phyloP scores from a whole-genome alignment of 2,329 filamentous ascomycete genomes.

The Fusarium veterinarium region DNA sequence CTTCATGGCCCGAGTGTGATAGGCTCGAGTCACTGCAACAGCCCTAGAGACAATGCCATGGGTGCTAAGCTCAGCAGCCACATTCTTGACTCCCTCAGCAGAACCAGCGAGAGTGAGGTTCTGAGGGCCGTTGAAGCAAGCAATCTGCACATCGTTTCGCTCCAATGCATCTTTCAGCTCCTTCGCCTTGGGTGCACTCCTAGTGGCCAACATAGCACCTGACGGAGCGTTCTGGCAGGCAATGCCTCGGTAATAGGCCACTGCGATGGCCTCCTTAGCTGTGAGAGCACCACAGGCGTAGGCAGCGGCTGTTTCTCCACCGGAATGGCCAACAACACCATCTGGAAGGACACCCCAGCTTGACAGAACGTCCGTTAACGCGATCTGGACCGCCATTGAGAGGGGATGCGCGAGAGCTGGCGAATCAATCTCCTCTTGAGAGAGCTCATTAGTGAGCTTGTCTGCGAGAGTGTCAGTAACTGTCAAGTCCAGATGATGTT shows the following conservation, averaged over 20 bases:
- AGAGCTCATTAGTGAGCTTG: constrained; percentile 30
- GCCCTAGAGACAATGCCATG: constrained; percentile 33
- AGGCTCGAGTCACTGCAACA: constrained; percentile 37
- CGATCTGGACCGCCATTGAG: constrained; percentile 36
- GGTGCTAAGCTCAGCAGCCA: constrained; percentile 25
- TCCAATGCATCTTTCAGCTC: constrained; percentile 32
- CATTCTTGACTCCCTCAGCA: constrained; percentile 31
- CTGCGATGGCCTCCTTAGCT: constrained; percentile 34
- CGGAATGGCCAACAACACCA: constrained; percentile 38
- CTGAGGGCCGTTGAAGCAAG: constrained; percentile 40
- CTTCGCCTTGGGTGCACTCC: constrained; percentile 32
- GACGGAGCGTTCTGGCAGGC: constrained; percentile 37
- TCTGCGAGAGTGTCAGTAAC: constrained; percentile 22
- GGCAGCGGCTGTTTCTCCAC: constrained; percentile 39
- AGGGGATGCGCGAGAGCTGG: constrained; percentile 36
- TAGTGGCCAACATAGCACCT: constrained; percentile 33
- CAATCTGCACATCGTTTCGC: constrained; percentile 37
- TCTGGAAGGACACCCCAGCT: constrained; percentile 37
- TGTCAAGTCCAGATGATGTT: fast-evolving
- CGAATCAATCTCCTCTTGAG: constrained; percentile 29
- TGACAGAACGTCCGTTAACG: constrained; percentile 31
- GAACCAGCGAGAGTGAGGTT: constrained; percentile 39
- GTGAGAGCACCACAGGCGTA: constrained; percentile 40
- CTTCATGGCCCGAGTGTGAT: constrained; percentile 38
- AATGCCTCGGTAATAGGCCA: constrained; percentile 38